phyloP scores from a whole-genome alignment of 441 rosid species.

The Eutrema salsugineum region DNA sequence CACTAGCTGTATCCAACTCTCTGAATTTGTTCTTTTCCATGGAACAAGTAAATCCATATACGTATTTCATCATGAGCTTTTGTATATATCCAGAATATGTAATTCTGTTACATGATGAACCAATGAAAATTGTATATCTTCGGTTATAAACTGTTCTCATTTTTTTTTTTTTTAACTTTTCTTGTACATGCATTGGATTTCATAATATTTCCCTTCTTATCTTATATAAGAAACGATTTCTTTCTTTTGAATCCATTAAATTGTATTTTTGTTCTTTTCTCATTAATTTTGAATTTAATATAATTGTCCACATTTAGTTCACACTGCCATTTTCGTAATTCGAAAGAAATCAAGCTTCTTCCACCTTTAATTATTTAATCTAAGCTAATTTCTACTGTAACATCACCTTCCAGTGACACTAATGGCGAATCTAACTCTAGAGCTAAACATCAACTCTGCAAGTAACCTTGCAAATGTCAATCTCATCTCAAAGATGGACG shows the following conservation, averaged over 20 bases:
- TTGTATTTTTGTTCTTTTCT: background rate
- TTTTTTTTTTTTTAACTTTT: background rate
- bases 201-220: background rate
- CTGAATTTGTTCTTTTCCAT: background rate
- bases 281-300: background rate
- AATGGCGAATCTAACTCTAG: slow-evolving; percentile 28
- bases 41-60: background rate
- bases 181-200: background rate
- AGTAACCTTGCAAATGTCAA: slow-evolving; percentile 46
- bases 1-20: background rate
- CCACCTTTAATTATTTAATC: background rate
- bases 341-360: background rate
- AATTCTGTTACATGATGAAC: background rate
- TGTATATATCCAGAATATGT: background rate
- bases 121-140: background rate
- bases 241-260: background rate
- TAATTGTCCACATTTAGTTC: background rate
- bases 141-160: too few species aligned
- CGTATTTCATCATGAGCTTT: background rate
- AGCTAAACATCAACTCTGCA: slow-evolving; percentile 47
- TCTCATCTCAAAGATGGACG: slow-evolving; percentile 51
- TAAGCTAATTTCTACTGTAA: background rate
- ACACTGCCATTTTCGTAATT: background rate
- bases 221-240: background rate
- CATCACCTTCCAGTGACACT: background rate